phyloP scores from a whole-genome alignment of 2,329 filamentous ascomycete genomes.

The Diaporthe velutina region DNA sequence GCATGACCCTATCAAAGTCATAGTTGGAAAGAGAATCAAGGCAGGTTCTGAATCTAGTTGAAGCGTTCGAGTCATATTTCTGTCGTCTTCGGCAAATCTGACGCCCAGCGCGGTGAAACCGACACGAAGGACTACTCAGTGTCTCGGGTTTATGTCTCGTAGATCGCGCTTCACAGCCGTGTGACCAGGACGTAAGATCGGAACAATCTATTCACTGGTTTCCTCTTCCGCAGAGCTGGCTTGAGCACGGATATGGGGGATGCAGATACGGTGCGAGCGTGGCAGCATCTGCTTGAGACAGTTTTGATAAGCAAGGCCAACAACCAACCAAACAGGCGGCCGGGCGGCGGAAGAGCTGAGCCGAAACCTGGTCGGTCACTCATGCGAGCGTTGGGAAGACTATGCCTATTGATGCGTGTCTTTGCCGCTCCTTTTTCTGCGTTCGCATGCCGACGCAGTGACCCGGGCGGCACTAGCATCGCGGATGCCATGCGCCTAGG shows the following conservation, averaged over 20 bases:
- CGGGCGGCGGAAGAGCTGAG: constrained; percentile 23
- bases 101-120: constrained; percentile 14
- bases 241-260: constrained; percentile 27
- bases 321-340: constrained; percentile 18
- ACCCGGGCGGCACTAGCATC: constrained; percentile 12
- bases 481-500: constrained; percentile 13
- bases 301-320: constrained; percentile 22
- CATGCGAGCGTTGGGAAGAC: not conserved
- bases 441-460: constrained; percentile 32
- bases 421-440: constrained; percentile 23
- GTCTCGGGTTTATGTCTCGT: constrained; percentile 30
- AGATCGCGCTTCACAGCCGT: constrained; percentile 28
- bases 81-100: constrained; percentile 11
- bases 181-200: constrained; percentile 31
- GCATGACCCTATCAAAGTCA: constrained; percentile 17
- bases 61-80: constrained; percentile 4
- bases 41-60: constrained; percentile 13
- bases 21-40: not conserved
- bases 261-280: constrained; percentile 26
- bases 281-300: constrained; percentile 29
- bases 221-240: constrained; percentile 21
- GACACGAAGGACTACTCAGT: constrained; percentile 8
- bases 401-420: constrained; percentile 2
- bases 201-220: constrained; percentile 28
- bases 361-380: constrained; percentile 31